These are phyloP conservation scores for Trametes cingulata DNA, from an alignment of 768 basidiomycete genomes.

Conservation along the genomic window DNA sequence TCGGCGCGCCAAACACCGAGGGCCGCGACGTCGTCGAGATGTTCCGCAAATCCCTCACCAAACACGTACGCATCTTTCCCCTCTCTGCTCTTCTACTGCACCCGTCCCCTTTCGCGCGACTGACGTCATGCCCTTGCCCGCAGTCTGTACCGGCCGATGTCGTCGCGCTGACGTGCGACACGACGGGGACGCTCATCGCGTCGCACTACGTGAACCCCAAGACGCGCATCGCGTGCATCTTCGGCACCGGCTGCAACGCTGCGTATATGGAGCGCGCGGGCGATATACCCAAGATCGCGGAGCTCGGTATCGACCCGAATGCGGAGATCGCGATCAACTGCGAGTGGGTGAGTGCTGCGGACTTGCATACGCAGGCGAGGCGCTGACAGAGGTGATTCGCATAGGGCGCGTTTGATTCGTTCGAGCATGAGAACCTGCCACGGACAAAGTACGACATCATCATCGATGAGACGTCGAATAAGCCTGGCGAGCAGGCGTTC, in stretches of 20 bases:
- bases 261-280: conserved; percentile 94
- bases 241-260: conserved; percentile 98
- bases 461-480: conserved; percentile 94
- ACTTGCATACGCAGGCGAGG: background rate
- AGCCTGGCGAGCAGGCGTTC: conserved; percentile 93
- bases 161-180: conserved; percentile 94
- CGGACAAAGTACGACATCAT: conserved; percentile 91
- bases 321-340: conserved; percentile 94
- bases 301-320: conserved; percentile 64
- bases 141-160: conserved; percentile 84
- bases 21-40: conserved; percentile 91
- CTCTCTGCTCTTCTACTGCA: background rate
- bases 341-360: conserved; percentile 65
- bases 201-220: conserved; percentile 91
- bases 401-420: conserved; percentile 96
- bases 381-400: conserved; percentile 2
- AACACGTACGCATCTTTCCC: conserved; percentile 54
- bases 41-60: conserved; percentile 81
- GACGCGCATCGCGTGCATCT: conserved; percentile 94
- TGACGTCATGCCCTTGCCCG: background rate
- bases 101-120: background rate
- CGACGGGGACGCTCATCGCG: conserved; percentile 96
- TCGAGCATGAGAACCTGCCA: conserved; percentile 91
- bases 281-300: conserved; percentile 82
- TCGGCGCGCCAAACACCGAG: conserved; percentile 89